phyloP scores from a whole-genome alignment of 192 early-diverging fungal genomes.

The Coemansia sp. region DNA sequence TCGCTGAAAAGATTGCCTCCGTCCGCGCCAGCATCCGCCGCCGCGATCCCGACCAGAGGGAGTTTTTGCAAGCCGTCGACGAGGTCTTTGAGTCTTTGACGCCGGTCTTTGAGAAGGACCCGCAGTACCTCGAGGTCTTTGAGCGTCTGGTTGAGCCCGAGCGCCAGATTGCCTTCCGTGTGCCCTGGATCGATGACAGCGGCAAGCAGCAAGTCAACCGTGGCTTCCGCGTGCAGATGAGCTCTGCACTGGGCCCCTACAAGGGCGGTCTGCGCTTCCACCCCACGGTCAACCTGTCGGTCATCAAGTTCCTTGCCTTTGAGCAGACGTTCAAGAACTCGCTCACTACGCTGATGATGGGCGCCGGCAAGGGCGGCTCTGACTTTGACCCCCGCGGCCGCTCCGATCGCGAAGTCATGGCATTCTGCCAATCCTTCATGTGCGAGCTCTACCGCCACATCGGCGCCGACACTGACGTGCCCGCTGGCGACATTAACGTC shows the following conservation, averaged over 20 bases:
- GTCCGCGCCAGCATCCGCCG: conserved; percentile 37
- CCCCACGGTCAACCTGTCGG: conserved; percentile 56
- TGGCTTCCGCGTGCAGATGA: conserved; percentile 59
- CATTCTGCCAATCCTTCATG: conserved; percentile 59
- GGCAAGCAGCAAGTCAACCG: conserved; percentile 55
- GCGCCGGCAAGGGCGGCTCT: conserved; percentile 56
- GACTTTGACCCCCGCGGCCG: conserved; percentile 55
- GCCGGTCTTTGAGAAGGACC: conserved; percentile 51
- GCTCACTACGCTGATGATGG: conserved; percentile 57
- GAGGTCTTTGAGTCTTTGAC: conserved; percentile 54
- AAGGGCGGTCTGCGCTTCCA: conserved; percentile 60
- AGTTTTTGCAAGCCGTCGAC: conserved; percentile 56
- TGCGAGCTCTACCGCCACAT: conserved; percentile 58
- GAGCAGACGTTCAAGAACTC: conserved; percentile 62
- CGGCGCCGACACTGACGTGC: conserved; percentile 55
- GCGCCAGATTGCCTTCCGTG: conserved; percentile 56
- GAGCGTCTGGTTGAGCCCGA: conserved; percentile 57
- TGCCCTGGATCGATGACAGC: conserved; percentile 56
- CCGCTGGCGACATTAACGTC: conserved; percentile 57
- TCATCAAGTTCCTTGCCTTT: conserved; percentile 58
- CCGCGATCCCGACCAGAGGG: conserved; percentile 49
- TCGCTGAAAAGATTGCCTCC: conserved; percentile 35
- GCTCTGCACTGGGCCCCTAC: conserved; percentile 59
- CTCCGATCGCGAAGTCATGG: conserved; percentile 56
- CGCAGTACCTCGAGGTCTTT: conserved; percentile 49